Conservation (phyloP, 768 basidiomycete species). For the Boletus barrowsii region DNA sequence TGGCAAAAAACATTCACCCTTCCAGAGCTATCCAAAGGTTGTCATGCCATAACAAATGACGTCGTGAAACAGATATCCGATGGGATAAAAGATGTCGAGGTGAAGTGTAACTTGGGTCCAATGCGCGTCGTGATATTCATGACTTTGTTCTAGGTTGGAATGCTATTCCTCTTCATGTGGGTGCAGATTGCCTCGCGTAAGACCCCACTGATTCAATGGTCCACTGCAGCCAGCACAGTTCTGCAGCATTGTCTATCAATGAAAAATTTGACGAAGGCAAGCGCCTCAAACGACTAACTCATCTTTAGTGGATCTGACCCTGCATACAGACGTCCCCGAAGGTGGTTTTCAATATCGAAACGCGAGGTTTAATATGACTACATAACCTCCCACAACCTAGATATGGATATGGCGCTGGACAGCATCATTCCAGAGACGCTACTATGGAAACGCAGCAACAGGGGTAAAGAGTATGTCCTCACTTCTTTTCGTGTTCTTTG, state of each 20-base stretch:
- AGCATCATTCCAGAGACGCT: slow-evolving; percentile 81
- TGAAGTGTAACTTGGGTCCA: slow-evolving; percentile 20
- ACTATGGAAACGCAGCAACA: slow-evolving; percentile 83
- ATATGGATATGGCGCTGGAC: slow-evolving; percentile 96
- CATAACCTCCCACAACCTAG: slow-evolving; percentile 41
- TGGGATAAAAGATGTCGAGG: slow-evolving; percentile 67
- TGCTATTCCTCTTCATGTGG: slow-evolving; percentile 87
- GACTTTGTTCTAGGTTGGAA: slow-evolving; percentile 58
- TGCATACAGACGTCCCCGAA: slow-evolving; percentile 40
- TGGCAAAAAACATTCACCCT: slow-evolving; percentile 88
- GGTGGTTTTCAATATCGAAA: slow-evolving; percentile 26
- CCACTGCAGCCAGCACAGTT: slow-evolving; percentile 65
- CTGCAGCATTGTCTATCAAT: slow-evolving; percentile 77
- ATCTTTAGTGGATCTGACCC: slow-evolving; percentile 4
- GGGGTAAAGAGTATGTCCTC: slow-evolving; percentile 75
- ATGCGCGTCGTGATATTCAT: neutral
- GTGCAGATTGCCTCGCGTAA: slow-evolving; percentile 20
- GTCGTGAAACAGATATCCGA: slow-evolving; percentile 62
- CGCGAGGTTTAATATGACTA: slow-evolving; percentile 24
- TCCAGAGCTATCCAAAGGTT: slow-evolving; percentile 53
- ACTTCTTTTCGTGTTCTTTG: neutral
- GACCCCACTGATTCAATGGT: slow-evolving; percentile 6
- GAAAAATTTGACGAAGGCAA: slow-evolving; percentile 85
- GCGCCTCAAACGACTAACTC: slow-evolving; percentile 7
- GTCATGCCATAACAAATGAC: slow-evolving; percentile 82